Conservation (phyloP, 331 rosid genomes). For the Saraca asoca region DNA sequence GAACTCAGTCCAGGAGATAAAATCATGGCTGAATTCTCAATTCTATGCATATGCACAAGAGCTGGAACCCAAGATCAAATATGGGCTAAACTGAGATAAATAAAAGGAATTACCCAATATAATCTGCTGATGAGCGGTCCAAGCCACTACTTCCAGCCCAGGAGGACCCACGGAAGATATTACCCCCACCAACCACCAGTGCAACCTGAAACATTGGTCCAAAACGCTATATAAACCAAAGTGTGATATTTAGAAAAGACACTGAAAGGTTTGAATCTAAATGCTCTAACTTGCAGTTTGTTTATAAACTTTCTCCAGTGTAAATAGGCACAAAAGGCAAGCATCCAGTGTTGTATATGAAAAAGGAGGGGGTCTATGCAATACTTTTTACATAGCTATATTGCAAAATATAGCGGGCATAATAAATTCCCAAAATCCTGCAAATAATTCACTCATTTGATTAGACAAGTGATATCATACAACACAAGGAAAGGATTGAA, state of each 20-base stretch:
- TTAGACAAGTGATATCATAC: slow-evolving; percentile 20
- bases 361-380: neutral
- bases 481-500: neutral
- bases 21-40: slow-evolving; percentile 12
- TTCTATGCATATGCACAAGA: slow-evolving; percentile 9
- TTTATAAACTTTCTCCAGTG: neutral
- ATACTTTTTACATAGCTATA: slow-evolving; percentile 12
- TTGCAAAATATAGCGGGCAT: neutral
- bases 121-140: slow-evolving; percentile 96
- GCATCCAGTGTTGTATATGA: neutral
- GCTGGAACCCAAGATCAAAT: slow-evolving; percentile 27
- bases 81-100: slow-evolving; percentile 11
- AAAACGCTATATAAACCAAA: slow-evolving; percentile 26
- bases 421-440: slow-evolving; percentile 5
- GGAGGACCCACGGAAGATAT: slow-evolving; percentile 90
- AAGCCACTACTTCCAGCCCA: slow-evolving; percentile 91
- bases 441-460: slow-evolving; percentile 13
- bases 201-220: slow-evolving; percentile 74
- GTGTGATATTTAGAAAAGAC: slow-evolving; percentile 21
- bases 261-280: slow-evolving; percentile 19
- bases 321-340: neutral
- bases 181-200: slow-evolving; percentile 93
- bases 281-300: slow-evolving; percentile 26
- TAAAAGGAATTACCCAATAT: slow-evolving; percentile 73
- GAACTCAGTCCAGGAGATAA: slow-evolving; percentile 3